These are phyloP conservation scores for Lactarius hatsudake DNA, from an alignment of 768 basidiomycete genomes.

Conservation along the genomic window DNA sequence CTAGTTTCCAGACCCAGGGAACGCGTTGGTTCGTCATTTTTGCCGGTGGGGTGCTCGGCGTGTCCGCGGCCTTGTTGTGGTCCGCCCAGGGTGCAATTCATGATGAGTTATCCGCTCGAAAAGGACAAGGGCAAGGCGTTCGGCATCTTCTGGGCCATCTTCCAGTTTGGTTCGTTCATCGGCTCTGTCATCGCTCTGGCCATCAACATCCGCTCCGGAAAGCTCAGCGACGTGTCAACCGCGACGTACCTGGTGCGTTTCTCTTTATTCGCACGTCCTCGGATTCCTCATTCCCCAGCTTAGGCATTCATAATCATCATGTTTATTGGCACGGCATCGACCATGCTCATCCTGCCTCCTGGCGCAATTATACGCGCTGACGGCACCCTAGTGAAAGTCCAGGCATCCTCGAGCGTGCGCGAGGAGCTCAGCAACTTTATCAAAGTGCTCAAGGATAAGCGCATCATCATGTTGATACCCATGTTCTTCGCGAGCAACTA, in stretches of 20 bases:
- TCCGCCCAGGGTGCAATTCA: conserved; percentile 51
- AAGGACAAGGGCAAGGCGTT: conserved; percentile 54
- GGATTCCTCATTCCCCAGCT: neutral
- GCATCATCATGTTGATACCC: conserved; percentile 40
- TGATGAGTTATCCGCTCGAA: conserved; percentile 57
- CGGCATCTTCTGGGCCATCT: conserved; percentile 52
- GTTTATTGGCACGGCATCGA: conserved; percentile 39
- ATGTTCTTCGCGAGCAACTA: conserved; percentile 48
- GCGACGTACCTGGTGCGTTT: conserved; percentile 40
- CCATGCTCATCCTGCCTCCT: conserved; percentile 39
- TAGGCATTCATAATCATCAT: conserved; percentile 47
- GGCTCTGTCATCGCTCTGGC: conserved; percentile 45
- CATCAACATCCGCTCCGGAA: conserved; percentile 38
- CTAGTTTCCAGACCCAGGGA: conserved; percentile 39
- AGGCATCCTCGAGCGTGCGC: conserved; percentile 34
- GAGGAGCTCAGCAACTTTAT: conserved; percentile 34
- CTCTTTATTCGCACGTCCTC: neutral
- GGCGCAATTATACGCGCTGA: conserved; percentile 39
- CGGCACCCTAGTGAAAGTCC: conserved; percentile 41
- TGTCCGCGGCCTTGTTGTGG: conserved; percentile 53
- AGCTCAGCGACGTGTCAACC: conserved; percentile 38
- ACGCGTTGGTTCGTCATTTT: conserved; percentile 46
- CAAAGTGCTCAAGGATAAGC: conserved; percentile 41
- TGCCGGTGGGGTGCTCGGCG: conserved; percentile 49
- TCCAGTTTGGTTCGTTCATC: conserved; percentile 45